Base-by-base conservation (phyloP, 2,329 filamentous ascomycete species). In the Bipolaris gigantea region DNA sequence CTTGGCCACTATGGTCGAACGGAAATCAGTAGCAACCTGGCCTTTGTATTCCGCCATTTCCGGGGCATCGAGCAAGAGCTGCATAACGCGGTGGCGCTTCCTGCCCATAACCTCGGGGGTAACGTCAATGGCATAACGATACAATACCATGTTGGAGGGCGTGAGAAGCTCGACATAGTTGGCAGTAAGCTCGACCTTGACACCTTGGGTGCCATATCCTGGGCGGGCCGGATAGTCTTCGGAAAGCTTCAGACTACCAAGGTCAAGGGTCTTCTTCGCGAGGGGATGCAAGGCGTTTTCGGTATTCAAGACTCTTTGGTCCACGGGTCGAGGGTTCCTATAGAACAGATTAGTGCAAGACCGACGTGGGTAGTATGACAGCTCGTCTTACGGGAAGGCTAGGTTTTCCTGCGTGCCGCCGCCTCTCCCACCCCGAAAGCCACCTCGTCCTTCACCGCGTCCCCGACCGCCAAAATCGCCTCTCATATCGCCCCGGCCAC, bases 21-120 rank as follows among this genome's bases (percentile, higher is more conserved):
- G 53, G 18, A 65, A 67, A 49, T 72, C 66, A 9, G 66, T 67
- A 4, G 56, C 62, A 25, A 66, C 32, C 4, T 48, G 45, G 30
- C 46, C 50, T 45, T 52, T 42, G 43, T 52, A 23, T 13, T 40
- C 34, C 11, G 47, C 27, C 34, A 62, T 43, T 36, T 58, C 55
- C 1, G 48, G 10, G n/a, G 54, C 48, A 35, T 63, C 46, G n/a
- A 65, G 57, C 11, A 65, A 36, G 11, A 64, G 54, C 39, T 60
- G 53, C 10, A 65, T 16, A n/a, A 65, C 15, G 11, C 53, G 50
- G 13, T 39, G 50, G 19, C 45, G 52, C 32, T 64, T 65, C 36
- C 59, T 56, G 1, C 61, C 61, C 18, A 52, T n/a, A 19, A 21
- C 54, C 19, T 59, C 59, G 5, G 60, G 60, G 7, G 11, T 25